A percentile compares a stretch with the other conserved stretches of the same genome.
Conservation (phyloP, 2,329 filamentous ascomycete species). For the Pleurostoma richardsiae region DNA sequence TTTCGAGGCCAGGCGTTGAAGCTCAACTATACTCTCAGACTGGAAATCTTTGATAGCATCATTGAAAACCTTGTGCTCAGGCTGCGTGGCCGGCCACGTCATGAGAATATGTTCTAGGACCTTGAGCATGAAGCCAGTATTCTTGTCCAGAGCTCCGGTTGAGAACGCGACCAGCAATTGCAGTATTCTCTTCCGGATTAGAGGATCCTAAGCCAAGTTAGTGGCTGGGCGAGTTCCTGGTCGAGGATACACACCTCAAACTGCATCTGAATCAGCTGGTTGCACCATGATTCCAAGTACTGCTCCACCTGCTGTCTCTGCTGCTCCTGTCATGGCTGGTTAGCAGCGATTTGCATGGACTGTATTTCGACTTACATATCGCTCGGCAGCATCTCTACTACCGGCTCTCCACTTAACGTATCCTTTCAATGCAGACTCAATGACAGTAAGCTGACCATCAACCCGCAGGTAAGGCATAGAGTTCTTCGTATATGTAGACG, state of each 20-base stretch:
- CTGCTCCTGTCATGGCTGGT: constrained; percentile 28
- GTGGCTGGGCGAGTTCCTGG: background rate
- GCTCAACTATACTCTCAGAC: constrained; percentile 75
- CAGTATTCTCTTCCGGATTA: constrained; percentile 75
- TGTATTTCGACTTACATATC: constrained; percentile 17
- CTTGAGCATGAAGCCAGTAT: constrained; percentile 77
- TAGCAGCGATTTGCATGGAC: background rate
- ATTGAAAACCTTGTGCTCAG: constrained; percentile 68
- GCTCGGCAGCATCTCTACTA: constrained; percentile 10
- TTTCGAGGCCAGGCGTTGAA: constrained; percentile 82
- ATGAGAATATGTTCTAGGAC: constrained; percentile 88
- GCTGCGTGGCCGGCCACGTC: constrained; percentile 69
- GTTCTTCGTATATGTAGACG: constrained; percentile 59
- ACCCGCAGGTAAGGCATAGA: constrained; percentile 71
- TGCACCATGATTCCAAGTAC: constrained; percentile 68
- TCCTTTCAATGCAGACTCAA: constrained; percentile 84
- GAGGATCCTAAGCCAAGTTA: constrained; percentile 56
- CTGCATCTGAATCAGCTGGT: constrained; percentile 61
- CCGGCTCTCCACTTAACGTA: constrained; percentile 71
- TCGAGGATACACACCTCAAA: constrained; percentile 49
- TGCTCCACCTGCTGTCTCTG: constrained; percentile 54
- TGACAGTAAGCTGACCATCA: constrained; percentile 84
- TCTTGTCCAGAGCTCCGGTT: constrained; percentile 71
- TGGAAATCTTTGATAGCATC: constrained; percentile 90
- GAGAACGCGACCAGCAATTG: constrained; percentile 83